Evolutionary conservation across 768 basidiomycete species (phyloP).

Genomic region (Lentinula lateritia): DNA sequence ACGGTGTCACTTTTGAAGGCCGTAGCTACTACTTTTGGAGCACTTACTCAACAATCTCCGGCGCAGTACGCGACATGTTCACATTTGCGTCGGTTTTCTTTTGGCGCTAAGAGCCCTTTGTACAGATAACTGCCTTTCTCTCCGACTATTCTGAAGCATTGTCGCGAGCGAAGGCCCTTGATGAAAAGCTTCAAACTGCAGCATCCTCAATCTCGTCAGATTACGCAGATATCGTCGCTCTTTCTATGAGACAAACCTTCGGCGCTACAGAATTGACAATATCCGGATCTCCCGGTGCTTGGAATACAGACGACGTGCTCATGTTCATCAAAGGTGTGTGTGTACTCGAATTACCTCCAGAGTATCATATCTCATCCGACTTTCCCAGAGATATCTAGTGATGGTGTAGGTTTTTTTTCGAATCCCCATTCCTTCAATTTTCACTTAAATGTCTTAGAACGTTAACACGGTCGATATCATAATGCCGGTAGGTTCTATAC

Average conservation of each 20-base stretch:
- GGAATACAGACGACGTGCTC: constrained; percentile 35
- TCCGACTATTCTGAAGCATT: constrained; percentile 23
- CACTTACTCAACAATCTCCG: constrained; percentile 20
- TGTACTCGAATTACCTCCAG: background rate
- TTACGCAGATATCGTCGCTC: constrained; percentile 27
- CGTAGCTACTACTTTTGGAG: constrained; percentile 36
- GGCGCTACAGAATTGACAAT: constrained; percentile 37
- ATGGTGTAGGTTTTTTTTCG: constrained; percentile 21
- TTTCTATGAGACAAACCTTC: constrained; percentile 29
- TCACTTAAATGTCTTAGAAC: constrained; percentile 11
- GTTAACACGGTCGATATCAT: constrained; percentile 43
- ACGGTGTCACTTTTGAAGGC: constrained; percentile 15
- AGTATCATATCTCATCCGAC: background rate
- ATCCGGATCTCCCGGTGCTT: constrained; percentile 22
- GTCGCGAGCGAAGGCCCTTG: constrained; percentile 23
- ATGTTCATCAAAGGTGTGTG: constrained; percentile 42
- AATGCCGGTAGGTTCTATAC: constrained; percentile 19
- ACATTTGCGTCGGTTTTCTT: background rate
- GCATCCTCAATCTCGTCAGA: constrained; percentile 21
- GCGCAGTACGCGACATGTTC: constrained; percentile 22
- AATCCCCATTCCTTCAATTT: background rate
- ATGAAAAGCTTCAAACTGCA: constrained; percentile 21
- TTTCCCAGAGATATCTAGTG: constrained; percentile 28
- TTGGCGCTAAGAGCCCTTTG: constrained; percentile 12
- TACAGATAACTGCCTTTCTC: constrained; percentile 29